A percentile compares a stretch with the other conserved stretches of the same genome.
Evolutionary conservation across 192 early-diverging fungal species (phyloP).

Genomic region (Linnemannia schmuckeri): DNA sequence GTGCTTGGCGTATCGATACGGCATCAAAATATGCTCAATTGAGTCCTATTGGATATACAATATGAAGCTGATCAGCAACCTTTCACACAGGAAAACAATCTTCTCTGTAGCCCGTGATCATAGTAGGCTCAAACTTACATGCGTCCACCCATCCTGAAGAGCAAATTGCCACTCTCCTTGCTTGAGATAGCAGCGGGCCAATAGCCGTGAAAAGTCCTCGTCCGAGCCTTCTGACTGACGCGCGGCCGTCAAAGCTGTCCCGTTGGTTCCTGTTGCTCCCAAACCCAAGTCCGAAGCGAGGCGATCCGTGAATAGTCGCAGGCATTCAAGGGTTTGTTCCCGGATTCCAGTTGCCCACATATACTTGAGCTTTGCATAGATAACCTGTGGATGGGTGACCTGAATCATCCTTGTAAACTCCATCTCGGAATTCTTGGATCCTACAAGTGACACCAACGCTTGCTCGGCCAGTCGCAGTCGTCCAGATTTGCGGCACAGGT

Average conservation of each 20-base stretch:
- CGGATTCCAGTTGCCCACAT: constrained; percentile 83
- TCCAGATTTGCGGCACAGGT: constrained; percentile 91
- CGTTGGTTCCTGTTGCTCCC: constrained; percentile 39
- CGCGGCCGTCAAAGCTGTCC: constrained; percentile 18
- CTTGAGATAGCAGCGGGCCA: constrained; percentile 91
- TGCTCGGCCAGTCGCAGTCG: constrained; percentile 83
- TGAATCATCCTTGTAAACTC: constrained; percentile 31
- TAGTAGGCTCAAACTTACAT: constrained; percentile 23
- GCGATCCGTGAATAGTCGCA: constrained; percentile 83
- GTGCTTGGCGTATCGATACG: constrained; percentile 85
- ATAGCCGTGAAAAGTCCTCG: constrained; percentile 51
- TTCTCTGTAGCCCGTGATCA: background rate
- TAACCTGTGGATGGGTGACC: constrained; percentile 71
- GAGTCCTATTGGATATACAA: constrained; percentile 52
- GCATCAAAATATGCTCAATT: constrained; percentile 79
- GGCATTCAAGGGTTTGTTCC: constrained; percentile 77
- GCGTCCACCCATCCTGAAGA: constrained; percentile 60
- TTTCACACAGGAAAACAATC: background rate
- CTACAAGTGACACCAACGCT: constrained; percentile 74
- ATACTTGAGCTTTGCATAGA: constrained; percentile 94
- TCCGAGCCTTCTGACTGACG: constrained; percentile 24
- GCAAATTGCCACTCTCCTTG: constrained; percentile 93
- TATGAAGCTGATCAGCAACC: background rate
- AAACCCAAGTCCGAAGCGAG: constrained; percentile 71
- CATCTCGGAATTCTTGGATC: constrained; percentile 26